Percentiles rank a stretch among this genome's conserved stretches.
phyloP scores from a whole-genome alignment of 148 eudicot species.

The Linanthus parryae region DNA sequence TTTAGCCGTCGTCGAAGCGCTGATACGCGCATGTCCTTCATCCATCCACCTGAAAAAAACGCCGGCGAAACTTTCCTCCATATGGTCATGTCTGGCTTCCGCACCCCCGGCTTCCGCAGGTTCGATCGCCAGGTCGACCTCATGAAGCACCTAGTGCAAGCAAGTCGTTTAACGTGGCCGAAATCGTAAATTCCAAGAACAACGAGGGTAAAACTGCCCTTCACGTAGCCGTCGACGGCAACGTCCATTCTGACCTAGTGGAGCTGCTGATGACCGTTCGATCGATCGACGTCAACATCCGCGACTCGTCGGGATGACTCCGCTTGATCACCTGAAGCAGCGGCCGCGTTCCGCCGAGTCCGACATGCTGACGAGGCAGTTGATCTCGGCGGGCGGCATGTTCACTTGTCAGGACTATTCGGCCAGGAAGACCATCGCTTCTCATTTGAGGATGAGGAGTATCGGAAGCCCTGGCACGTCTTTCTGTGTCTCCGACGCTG shows the following conservation, averaged over 20 bases:
- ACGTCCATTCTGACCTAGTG: constrained; percentile 63
- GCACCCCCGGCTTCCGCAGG: constrained; percentile 65
- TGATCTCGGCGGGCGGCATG: constrained; percentile 86
- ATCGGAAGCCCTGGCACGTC: constrained; percentile 82
- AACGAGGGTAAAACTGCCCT: constrained; percentile 71
- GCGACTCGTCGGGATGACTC: constrained; percentile 69
- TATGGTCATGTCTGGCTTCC: constrained; percentile 67
- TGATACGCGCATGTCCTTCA: constrained; percentile 59
- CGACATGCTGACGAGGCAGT: constrained; percentile 51
- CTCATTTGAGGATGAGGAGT: constrained; percentile 69
- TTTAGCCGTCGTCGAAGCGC: constrained; percentile 56
- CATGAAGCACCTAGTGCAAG: constrained; percentile 48
- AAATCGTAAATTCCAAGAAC: constrained; percentile 51
- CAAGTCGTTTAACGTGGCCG: constrained; percentile 35
- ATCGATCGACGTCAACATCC: constrained; percentile 52
- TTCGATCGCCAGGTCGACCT: constrained; percentile 76
- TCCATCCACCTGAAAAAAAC: constrained; percentile 42
- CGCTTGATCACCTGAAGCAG: constrained; percentile 85
- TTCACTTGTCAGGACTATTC: constrained; percentile 61
- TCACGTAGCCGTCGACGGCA: constrained; percentile 69
- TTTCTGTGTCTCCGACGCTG: constrained; percentile 59
- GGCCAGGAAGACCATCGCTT: constrained; percentile 64
- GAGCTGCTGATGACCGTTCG: constrained; percentile 61
- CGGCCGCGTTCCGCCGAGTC: constrained; percentile 69
- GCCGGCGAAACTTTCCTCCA: constrained; percentile 84